These are phyloP conservation scores for Leptodermis oblonga DNA, from an alignment of 257 asterid species.

Conservation along the genomic window DNA sequence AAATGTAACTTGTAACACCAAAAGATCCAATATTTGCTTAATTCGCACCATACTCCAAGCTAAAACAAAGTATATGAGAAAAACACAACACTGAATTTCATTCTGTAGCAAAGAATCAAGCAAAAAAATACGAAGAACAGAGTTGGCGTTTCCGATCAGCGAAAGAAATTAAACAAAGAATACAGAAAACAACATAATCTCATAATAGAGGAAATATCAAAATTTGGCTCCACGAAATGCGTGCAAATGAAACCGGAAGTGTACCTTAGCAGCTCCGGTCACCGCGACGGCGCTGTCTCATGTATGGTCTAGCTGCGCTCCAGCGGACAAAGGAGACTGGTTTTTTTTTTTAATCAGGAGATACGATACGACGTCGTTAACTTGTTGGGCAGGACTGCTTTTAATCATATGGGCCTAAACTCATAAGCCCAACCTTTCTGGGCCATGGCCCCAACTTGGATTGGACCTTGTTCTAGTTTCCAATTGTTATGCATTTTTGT, in stretches of 20 bases:
- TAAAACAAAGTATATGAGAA: not conserved
- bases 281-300: not conserved
- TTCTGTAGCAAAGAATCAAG: not conserved
- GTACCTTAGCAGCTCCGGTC: conserved; percentile 1
- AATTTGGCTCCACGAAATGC: not conserved
- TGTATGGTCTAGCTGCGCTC: not conserved
- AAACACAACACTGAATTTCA: not conserved
- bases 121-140: not conserved
- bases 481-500: not conserved
- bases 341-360: not conserved
- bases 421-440: not conserved
- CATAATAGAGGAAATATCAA: not conserved
- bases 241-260: not conserved
- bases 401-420: not conserved
- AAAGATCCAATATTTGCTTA: not conserved
- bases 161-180: not conserved
- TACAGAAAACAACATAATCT: not conserved
- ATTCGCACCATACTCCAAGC: not conserved
- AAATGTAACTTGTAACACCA: too few species aligned
- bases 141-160: not conserved
- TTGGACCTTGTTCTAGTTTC: not conserved
- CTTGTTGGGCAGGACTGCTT: not conserved
- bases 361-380: not conserved
- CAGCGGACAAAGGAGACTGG: not conserved
- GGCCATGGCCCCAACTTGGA: not conserved